These are phyloP conservation scores for Odonthalia washingtoniensis DNA, from an alignment of 31 red algal species.

Conservation along the genomic window DNA sequence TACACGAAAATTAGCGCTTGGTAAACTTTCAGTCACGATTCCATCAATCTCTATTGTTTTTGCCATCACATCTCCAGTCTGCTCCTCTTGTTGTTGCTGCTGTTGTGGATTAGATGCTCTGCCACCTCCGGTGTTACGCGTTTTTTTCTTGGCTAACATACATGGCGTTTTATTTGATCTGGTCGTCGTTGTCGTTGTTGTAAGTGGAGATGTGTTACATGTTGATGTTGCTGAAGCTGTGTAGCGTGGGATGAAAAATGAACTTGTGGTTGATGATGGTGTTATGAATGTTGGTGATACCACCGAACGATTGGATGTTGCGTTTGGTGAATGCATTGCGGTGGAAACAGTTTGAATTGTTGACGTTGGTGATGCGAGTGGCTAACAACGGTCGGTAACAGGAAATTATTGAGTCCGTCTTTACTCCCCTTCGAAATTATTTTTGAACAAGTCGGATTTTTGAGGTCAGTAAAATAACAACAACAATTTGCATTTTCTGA, in stretches of 20 bases:
- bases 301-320: no score
- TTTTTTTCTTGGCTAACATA: not conserved
- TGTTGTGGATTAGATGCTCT: not conserved
- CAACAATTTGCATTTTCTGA: no score
- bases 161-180: not conserved
- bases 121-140: not conserved
- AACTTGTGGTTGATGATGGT: no score
- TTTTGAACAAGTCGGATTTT: not conserved
- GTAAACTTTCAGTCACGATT: slow-evolving; percentile 90
- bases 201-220: no score
- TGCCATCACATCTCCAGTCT: not conserved
- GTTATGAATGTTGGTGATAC: no score
- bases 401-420: not conserved
- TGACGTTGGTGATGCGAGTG: no score
- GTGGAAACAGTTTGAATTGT: no score
- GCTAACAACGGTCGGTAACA: not conserved
- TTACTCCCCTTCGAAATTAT: not conserved
- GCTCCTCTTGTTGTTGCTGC: not conserved
- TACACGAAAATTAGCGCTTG: slow-evolving; percentile 91
- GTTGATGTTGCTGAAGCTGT: no score
- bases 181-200: no score
- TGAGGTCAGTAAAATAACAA: not conserved
- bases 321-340: no score
- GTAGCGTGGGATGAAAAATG: no score
- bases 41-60: slow-evolving; percentile 92